These are phyloP conservation scores for Macrophomina pseudophaseolina DNA, from an alignment of 2,329 filamentous ascomycete species.

Conservation along the genomic window DNA sequence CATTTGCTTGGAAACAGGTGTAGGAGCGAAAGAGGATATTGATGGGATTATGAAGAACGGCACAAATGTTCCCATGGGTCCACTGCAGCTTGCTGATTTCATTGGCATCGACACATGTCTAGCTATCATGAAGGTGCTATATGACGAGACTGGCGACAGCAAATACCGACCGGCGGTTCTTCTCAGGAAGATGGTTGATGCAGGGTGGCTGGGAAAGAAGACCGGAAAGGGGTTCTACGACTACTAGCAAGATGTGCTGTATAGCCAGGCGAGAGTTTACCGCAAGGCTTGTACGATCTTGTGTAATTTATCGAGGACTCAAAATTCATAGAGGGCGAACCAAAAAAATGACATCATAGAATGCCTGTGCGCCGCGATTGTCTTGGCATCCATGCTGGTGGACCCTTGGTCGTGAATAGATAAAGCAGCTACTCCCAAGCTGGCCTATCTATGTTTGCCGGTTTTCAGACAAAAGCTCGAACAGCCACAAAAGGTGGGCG, in stretches of 20 bases:
- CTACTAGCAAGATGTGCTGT: slow-evolving; percentile 58
- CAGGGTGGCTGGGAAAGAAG: slow-evolving; percentile 98
- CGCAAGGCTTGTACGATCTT: not conserved
- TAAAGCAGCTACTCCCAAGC: too few relatives aligned
- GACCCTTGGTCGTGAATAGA: not conserved
- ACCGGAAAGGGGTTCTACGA: slow-evolving; percentile 95
- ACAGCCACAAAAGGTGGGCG: not conserved
- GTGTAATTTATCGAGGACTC: too few relatives aligned
- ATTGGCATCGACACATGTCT: slow-evolving; percentile 96
- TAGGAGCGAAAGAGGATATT: slow-evolving; percentile 88
- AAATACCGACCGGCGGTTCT: slow-evolving; percentile 93
- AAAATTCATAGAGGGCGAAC: too few relatives aligned
- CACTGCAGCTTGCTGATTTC: slow-evolving; percentile 90
- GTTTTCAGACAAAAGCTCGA: too few relatives aligned
- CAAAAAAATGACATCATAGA: slow-evolving; percentile 9
- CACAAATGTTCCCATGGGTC: slow-evolving; percentile 98
- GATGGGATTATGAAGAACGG: slow-evolving; percentile 99
- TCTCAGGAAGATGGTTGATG: slow-evolving; percentile 94
- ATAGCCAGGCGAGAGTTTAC: not conserved
- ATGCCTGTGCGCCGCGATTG: slow-evolving; percentile 1
- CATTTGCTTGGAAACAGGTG: slow-evolving; percentile 91
- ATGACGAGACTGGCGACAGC: slow-evolving; percentile 89
- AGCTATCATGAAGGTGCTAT: slow-evolving; percentile 94
- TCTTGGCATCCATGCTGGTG: not conserved
- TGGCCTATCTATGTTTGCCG: too few relatives aligned